Conservation (phyloP, 106 monocot species). For the Alisma plantagoaquatica region DNA sequence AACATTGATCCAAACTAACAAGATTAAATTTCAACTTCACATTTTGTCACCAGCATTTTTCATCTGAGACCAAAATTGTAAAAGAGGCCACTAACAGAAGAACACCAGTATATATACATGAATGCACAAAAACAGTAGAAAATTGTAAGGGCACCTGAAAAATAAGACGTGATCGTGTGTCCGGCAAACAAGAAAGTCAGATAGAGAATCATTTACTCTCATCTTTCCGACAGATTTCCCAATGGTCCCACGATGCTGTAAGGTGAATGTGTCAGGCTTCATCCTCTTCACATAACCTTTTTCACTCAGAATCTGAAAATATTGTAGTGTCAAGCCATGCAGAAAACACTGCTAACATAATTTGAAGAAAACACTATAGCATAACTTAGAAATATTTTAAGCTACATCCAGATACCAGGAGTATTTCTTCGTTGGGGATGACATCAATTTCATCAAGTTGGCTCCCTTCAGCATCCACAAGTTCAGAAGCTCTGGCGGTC, state of each 20-base stretch:
- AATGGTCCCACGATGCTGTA: conserved; percentile 93
- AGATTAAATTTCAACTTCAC: too few relatives aligned
- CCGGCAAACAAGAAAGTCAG: conserved; percentile 91
- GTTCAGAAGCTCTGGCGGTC: conserved; percentile 56
- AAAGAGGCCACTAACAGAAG: too few relatives aligned
- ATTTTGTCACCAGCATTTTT: too few relatives aligned
- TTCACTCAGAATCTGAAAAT: conserved; percentile 83
- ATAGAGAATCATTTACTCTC: conserved; percentile 82
- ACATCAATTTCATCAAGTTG: conserved; percentile 90
- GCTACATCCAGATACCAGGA: conserved; percentile 44
- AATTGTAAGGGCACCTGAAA: conserved; percentile 91
- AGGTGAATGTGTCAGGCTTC: conserved; percentile 78
- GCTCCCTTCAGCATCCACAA: conserved; percentile 64
- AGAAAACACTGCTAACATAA: too few relatives aligned
- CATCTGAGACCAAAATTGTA: too few relatives aligned
- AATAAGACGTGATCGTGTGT: conserved; percentile 90
- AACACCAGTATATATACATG: too few relatives aligned
- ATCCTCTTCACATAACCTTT: conserved; percentile 93
- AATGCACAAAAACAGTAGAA: too few relatives aligned
- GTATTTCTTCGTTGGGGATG: conserved; percentile 96
- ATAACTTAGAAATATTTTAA: background rate
- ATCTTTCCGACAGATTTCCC: conserved; percentile 99
- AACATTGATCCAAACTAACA: too few relatives aligned
- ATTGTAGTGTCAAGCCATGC: too few relatives aligned
- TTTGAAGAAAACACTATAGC: too few relatives aligned